Evolutionary conservation across 495 filamentous ascomycete genomes (phyloP).

Genomic region (Neurospora sp.): DNA sequence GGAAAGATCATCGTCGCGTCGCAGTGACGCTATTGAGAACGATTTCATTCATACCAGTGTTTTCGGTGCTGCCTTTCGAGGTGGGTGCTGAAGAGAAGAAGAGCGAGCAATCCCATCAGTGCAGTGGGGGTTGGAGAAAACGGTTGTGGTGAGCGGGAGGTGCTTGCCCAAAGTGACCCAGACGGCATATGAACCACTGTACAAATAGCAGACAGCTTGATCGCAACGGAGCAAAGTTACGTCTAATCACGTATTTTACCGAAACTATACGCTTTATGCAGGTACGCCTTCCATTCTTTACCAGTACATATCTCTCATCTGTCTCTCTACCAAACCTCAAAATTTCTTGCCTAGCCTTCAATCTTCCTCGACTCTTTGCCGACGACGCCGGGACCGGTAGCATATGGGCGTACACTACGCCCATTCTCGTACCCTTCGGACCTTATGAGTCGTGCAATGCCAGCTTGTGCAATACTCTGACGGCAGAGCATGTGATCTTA

Average conservation of each 20-base stretch:
- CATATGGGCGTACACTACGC: neutral
- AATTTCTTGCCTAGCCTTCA: neutral
- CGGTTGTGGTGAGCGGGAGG: neutral
- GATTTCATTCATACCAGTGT: neutral
- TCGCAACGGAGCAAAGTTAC: neutral
- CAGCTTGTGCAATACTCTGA: neutral
- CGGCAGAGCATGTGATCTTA: neutral
- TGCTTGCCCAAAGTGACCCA: neutral
- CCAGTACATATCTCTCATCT: neutral
- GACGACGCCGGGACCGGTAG: neutral
- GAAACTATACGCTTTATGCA: neutral
- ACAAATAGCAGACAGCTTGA: neutral
- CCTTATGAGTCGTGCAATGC: neutral
- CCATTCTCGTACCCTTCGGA: neutral
- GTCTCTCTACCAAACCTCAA: neutral
- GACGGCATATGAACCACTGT: neutral
- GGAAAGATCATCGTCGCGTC: neutral
- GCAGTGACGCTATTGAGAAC: neutral
- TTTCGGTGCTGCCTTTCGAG: neutral
- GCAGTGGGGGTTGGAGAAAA: neutral
- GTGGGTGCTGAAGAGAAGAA: neutral
- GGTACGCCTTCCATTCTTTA: neutral
- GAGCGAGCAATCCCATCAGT: neutral
- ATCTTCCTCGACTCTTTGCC: neutral
- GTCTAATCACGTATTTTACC: neutral